These are phyloP conservation scores for Emergomyces pasteurianus DNA, from an alignment of 2,329 filamentous ascomycete genomes.

Conservation along the genomic window DNA sequence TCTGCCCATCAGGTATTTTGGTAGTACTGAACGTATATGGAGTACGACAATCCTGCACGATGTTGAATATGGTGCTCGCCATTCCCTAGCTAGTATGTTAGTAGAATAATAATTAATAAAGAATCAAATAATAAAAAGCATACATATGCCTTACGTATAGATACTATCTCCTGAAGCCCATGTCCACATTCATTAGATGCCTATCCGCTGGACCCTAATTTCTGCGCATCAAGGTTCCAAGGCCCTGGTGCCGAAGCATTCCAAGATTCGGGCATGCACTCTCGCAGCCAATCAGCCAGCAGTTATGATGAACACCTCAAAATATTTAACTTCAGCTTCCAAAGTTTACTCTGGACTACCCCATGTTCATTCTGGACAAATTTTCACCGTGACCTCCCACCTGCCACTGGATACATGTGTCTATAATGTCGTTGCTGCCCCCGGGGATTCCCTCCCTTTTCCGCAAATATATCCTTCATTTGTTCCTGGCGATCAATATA, in stretches of 20 bases:
- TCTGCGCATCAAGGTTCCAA: too few species aligned
- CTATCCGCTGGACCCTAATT: too few species aligned
- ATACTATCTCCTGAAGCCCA: too few species aligned
- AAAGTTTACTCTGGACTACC: too few species aligned
- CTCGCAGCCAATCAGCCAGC: too few species aligned
- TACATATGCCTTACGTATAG: background rate
- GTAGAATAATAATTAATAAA: background rate
- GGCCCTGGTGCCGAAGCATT: too few species aligned
- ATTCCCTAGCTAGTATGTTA: background rate
- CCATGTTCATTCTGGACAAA: background rate
- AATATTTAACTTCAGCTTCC: background rate
- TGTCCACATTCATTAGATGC: too few species aligned
- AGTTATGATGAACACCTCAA: too few species aligned
- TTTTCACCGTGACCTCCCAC: background rate
- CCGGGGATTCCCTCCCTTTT: background rate
- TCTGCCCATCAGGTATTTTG: too few species aligned
- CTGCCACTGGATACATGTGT: background rate
- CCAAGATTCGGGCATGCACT: too few species aligned
- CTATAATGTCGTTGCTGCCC: constrained; percentile 9
- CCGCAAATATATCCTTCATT: background rate
- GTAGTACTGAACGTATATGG: too few species aligned
- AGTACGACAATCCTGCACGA: too few species aligned
- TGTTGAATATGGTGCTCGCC: background rate
- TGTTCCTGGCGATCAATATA: constrained; percentile 2
- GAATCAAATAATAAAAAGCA: background rate